These are phyloP conservation scores for Gossypium turneri DNA, from an alignment of 345 rosid species.

Conservation along the genomic window DNA sequence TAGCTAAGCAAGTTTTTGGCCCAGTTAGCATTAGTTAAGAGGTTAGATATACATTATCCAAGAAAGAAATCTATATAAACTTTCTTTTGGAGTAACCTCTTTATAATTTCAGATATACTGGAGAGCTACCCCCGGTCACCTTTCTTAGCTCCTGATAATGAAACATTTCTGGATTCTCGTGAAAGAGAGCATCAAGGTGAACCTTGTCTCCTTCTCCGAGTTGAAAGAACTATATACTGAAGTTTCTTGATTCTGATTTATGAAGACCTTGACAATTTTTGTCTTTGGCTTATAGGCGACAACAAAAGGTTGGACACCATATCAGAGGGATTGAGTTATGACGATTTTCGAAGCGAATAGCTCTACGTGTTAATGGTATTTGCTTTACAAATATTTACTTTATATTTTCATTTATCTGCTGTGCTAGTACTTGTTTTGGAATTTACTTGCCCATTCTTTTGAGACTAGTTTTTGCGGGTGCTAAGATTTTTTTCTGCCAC, in stretches of 20 bases:
- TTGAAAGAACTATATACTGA: neutral
- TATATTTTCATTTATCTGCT: neutral
- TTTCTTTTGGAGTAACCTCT: neutral
- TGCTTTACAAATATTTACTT: neutral
- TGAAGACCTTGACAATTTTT: constrained; percentile 7
- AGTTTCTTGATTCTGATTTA: neutral
- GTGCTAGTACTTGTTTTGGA: neutral
- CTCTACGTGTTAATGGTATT: constrained; percentile 16
- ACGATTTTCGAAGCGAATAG: constrained; percentile 69
- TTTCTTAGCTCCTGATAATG: constrained; percentile 50
- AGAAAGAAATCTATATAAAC: neutral
- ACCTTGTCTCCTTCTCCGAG: neutral
- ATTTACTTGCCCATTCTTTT: neutral
- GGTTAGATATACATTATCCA: too few species aligned
- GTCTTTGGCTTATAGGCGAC: constrained; percentile 48
- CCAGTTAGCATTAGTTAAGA: neutral
- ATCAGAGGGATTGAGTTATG: constrained; percentile 86
- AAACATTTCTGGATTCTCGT: constrained; percentile 51
- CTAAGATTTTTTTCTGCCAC: neutral
- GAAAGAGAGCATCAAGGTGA: constrained; percentile 68
- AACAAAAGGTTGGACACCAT: constrained; percentile 76
- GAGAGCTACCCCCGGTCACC: constrained; percentile 87
- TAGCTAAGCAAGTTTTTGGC: neutral
- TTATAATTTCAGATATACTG: constrained; percentile 57
- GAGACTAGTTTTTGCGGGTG: neutral